Conservation (phyloP, 2,329 filamentous ascomycete species). For the Pseudogymnoascus sp. region DNA sequence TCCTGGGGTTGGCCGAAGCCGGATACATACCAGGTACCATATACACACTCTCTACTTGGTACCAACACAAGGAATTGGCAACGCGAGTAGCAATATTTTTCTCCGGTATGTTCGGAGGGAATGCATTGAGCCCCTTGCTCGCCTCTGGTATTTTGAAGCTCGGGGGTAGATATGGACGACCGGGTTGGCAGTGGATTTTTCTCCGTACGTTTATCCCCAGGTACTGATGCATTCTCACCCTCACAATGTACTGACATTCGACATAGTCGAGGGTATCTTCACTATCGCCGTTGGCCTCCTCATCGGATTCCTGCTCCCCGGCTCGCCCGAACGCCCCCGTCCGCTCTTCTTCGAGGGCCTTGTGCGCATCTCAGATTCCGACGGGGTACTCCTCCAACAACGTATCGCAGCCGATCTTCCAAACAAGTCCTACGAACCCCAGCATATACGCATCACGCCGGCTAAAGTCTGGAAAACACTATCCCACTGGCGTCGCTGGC, state of each 20-base stretch:
- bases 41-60: conserved; percentile 57
- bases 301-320: conserved; percentile 34
- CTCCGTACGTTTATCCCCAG: neutral
- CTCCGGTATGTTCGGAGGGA: conserved; percentile 48
- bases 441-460: conserved; percentile 29
- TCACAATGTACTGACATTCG: neutral
- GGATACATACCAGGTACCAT: conserved; percentile 47
- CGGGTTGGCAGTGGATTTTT: conserved; percentile 19
- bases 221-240: too few species aligned
- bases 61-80: conserved; percentile 49
- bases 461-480: conserved; percentile 8
- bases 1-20: conserved; percentile 44
- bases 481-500: conserved; percentile 21
- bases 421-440: conserved; percentile 26
- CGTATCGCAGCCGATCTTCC: conserved; percentile 37
- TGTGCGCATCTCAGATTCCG: conserved; percentile 16
- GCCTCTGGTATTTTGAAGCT: conserved; percentile 32
- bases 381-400: conserved; percentile 34
- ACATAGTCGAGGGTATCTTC: conserved; percentile 24
- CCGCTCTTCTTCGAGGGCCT: conserved; percentile 25
- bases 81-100: conserved; percentile 54
- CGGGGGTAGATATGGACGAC: conserved; percentile 10
- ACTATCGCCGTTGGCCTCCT: conserved; percentile 28
- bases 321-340: conserved; percentile 29
- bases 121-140: conserved; percentile 54